These are phyloP conservation scores for Didymella pomorum DNA, from an alignment of 2,329 filamentous ascomycete species.

Conservation along the genomic window DNA sequence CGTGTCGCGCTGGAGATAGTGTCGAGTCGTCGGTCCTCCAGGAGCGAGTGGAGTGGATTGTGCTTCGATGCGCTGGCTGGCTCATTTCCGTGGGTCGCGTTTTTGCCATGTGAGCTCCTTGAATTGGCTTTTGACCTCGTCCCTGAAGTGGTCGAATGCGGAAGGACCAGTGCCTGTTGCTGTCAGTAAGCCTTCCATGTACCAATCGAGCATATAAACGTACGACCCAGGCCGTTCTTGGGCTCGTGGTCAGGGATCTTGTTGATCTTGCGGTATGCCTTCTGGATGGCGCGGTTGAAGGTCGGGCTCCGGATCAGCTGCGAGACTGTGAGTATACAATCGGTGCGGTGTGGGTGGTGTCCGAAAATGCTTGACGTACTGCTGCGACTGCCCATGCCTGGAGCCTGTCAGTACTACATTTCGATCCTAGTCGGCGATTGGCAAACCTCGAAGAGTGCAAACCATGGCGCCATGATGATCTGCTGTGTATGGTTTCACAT, in stretches of 20 bases:
- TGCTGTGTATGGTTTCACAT: slow-evolving; percentile 3
- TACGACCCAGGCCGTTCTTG: slow-evolving; percentile 55
- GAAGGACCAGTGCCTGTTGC: slow-evolving; percentile 44
- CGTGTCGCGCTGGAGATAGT: no score
- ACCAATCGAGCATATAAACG: slow-evolving; percentile 52
- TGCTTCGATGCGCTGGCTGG: background rate
- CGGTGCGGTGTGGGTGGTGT: background rate
- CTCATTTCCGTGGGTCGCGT: slow-evolving; percentile 35
- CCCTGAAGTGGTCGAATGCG: slow-evolving; percentile 61
- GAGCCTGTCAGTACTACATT: slow-evolving; percentile 30
- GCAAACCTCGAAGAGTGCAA: slow-evolving; percentile 46
- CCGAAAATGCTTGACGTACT: slow-evolving; percentile 35
- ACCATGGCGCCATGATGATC: slow-evolving; percentile 41
- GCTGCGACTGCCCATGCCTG: slow-evolving; percentile 51
- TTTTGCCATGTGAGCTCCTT: slow-evolving; percentile 50
- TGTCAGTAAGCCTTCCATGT: slow-evolving; percentile 1
- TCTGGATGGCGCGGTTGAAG: slow-evolving; percentile 63
- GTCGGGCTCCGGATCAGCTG: slow-evolving; percentile 62
- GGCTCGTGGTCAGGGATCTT: slow-evolving; percentile 54
- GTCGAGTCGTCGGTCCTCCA: background rate
- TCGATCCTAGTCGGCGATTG: background rate
- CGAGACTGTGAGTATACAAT: slow-evolving; percentile 5
- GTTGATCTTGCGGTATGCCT: slow-evolving; percentile 58
- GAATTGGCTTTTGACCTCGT: slow-evolving; percentile 62
- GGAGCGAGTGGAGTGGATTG: background rate